These are phyloP conservation scores for Backusella parvicylindrica DNA, from an alignment of 192 early-diverging fungal species.

Conservation along the genomic window DNA sequence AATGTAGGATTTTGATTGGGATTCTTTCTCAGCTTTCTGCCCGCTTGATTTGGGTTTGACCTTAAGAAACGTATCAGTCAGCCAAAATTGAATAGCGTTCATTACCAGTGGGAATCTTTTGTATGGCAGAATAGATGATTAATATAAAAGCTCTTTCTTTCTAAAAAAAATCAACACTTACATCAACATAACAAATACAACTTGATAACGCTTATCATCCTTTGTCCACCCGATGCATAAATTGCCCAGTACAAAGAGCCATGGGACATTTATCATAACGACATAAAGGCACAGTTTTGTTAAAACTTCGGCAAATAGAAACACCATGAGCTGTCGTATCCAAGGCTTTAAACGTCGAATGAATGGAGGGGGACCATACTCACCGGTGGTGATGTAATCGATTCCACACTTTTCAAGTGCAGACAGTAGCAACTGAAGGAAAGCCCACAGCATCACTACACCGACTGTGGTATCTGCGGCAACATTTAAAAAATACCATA, in stretches of 20 bases:
- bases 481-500: constrained; percentile 74
- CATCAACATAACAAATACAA: constrained; percentile 78
- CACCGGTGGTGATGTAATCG: constrained; percentile 54
- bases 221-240: constrained; percentile 60
- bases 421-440: constrained; percentile 47
- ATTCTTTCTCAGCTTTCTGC: not conserved
- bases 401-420: constrained; percentile 32
- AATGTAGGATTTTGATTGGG: not conserved
- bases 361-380: constrained; percentile 69
- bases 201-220: constrained; percentile 51
- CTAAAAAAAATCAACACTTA: constrained; percentile 8
- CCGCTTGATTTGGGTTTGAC: constrained; percentile 6
- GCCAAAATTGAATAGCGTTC: constrained; percentile 75
- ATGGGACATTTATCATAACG: constrained; percentile 53
- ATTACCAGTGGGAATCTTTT: constrained; percentile 65
- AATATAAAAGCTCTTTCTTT: not conserved
- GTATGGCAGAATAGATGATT: not conserved
- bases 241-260: constrained; percentile 57
- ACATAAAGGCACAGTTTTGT: constrained; percentile 70
- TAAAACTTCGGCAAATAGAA: constrained; percentile 57
- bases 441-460: constrained; percentile 62
- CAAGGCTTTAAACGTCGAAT: constrained; percentile 43
- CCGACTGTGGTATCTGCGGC: constrained; percentile 75
- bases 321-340: constrained; percentile 62
- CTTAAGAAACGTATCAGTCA: constrained; percentile 61